Percentiles rank a stretch among this genome's conserved stretches.
phyloP scores from a whole-genome alignment of 2,329 filamentous ascomycete genomes.

The Coniochaeta sp. region DNA sequence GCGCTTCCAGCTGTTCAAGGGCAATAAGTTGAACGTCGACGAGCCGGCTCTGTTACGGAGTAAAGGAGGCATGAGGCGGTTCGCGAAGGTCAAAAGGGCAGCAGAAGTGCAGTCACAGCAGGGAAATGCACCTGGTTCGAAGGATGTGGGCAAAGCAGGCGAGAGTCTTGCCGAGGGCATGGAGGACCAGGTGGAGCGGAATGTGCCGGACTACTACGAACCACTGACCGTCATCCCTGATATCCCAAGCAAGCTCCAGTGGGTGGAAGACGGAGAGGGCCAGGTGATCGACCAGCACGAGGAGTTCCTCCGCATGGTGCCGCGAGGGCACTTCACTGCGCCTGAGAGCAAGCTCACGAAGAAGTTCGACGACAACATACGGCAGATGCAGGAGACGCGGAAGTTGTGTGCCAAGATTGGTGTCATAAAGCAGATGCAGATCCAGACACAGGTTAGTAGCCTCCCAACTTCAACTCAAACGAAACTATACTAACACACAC shows the following conservation, averaged over 20 bases:
- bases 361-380: constrained; percentile 85
- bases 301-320: constrained; percentile 73
- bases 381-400: constrained; percentile 92
- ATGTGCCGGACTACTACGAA: constrained; percentile 93
- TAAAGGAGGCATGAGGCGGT: constrained; percentile 85
- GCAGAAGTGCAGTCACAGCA: constrained; percentile 40
- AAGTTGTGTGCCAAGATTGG: constrained; percentile 95
- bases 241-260: constrained; percentile 68
- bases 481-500: constrained; percentile 18
- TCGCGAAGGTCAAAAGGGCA: constrained; percentile 71
- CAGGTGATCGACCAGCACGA: constrained; percentile 83
- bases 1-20: constrained; percentile 77
- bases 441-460: constrained; percentile 78
- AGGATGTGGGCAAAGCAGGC: constrained; percentile 41
- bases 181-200: constrained; percentile 75
- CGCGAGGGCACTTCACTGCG: constrained; percentile 66
- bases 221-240: constrained; percentile 80
- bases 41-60: constrained; percentile 80
- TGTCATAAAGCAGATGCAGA: constrained; percentile 98
- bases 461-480: no score
- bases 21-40: constrained; percentile 76
- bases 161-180: constrained; percentile 94
- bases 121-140: constrained; percentile 37
- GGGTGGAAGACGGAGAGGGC: constrained; percentile 85
- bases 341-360: constrained; percentile 67